Evolutionary conservation across 1,284 basidiomycete species (phyloP), one percentile per base, ranked within the genome.

Genomic region (Waitea zeae): DNA sequence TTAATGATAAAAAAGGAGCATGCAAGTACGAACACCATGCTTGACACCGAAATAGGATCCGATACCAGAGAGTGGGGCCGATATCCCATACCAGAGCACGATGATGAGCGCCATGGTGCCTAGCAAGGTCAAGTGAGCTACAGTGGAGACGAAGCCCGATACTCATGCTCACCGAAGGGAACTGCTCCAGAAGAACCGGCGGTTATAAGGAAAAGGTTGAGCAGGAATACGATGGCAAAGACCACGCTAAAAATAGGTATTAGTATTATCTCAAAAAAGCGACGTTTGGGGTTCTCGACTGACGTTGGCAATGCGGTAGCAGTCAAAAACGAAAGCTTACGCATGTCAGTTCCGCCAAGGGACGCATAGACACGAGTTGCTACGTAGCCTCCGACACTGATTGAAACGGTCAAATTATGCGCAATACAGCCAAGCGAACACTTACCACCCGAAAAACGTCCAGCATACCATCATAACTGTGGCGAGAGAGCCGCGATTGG

Each of bases 391-490:
- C 86, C 77, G 36, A 97, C 64, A 34, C 84, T 42, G 18, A 39
- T 29, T 14, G 20, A 31, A 15, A 22, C 22, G 14, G 33, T 20
- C 13, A 29, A 9, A 34, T 20, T 12, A 28, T 30, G 19, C 12
- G 17, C 12, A n/a, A 35, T n/a, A 7, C 15, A 29, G 3, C 12
- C 31, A 30, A 30, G 27, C 4, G n/a, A 22, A 24, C 1, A 48
- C 67, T 45, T 47, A 72, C 79, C 70, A 61, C 53, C 89, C 88
- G 48, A 97, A 97, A 42, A 96, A 64, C 1, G 89, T 87, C 88
- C 89, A 97, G 49, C 78, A 87, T 15, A 97, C 74, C 59, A 97
- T 80, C 78, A 98, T 90, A 31, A 97, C 86, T 1, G 92, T 96
- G 1, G 87, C 88, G 9, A 98, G 70, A 5, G 87, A 83, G 20